phyloP scores from a whole-genome alignment of 352 stramenopile species.

The Hyaloperonospora arabidopsidis region DNA sequence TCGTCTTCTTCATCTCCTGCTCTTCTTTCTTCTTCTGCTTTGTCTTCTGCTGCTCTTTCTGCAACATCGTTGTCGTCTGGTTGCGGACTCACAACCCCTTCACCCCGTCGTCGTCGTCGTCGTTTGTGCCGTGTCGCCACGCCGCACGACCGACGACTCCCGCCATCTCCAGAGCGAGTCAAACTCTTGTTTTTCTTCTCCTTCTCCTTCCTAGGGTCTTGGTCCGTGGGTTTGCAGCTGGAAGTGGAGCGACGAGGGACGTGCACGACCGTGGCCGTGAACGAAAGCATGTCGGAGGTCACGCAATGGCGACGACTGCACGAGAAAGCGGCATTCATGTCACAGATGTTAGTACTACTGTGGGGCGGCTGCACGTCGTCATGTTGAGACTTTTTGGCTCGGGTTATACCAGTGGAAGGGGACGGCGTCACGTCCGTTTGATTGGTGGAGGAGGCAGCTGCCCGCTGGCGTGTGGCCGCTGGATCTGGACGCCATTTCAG shows the following conservation, averaged over 20 bases:
- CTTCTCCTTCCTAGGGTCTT: neutral
- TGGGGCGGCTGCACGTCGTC: neutral
- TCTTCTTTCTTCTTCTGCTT: constrained; percentile 1
- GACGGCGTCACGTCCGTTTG: too few relatives aligned
- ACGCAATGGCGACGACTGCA: constrained; percentile 11
- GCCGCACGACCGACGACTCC: constrained; percentile 6
- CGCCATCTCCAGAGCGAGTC: constrained; percentile 4
- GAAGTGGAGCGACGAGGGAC: neutral
- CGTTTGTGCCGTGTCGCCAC: neutral
- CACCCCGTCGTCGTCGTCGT: constrained; percentile 2
- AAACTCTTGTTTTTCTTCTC: neutral
- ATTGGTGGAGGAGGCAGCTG: too few relatives aligned
- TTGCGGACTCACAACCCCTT: constrained; percentile 4
- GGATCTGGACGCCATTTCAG: neutral
- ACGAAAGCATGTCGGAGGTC: constrained; percentile 52
- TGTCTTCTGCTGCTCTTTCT: neutral
- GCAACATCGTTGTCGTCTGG: neutral
- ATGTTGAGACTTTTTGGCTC: neutral
- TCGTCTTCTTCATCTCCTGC: constrained; percentile 1
- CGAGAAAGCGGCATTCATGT: constrained; percentile 17
- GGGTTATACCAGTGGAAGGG: neutral
- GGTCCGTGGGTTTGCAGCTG: neutral
- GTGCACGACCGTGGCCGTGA: constrained; percentile 30
- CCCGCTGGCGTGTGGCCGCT: too few relatives aligned
- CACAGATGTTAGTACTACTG: constrained; percentile 19